A percentile compares a stretch with the other conserved stretches of the same genome.
Evolutionary conservation across 169 alveolate genomes (phyloP).

Genomic region (Plasmodium chabaudi): DNA sequence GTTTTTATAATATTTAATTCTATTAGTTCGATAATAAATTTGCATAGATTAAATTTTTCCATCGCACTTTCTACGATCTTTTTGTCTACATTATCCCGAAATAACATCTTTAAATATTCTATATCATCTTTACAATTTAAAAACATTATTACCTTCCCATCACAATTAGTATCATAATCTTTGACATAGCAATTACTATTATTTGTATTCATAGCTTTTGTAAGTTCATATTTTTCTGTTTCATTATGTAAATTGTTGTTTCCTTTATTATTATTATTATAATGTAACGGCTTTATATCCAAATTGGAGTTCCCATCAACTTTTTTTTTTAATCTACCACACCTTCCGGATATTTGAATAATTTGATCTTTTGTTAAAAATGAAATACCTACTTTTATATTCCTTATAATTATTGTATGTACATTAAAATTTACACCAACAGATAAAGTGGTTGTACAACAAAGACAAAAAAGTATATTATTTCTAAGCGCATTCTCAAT

Average conservation of each 20-base stretch:
- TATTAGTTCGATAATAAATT: conserved; percentile 41
- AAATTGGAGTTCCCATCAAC: not conserved
- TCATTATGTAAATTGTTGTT: not conserved
- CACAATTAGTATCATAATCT: conserved; percentile 56
- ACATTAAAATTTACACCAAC: conserved; percentile 66
- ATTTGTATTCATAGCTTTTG: not conserved
- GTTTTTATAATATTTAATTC: conserved; percentile 47
- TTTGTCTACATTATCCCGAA: not conserved
- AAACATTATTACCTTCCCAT: conserved; percentile 60
- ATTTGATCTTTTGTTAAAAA: conserved; percentile 45
- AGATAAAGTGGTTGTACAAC: conserved; percentile 72
- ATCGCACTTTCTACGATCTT: conserved; percentile 10
- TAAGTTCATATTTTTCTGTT: not conserved
- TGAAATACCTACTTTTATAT: conserved; percentile 22
- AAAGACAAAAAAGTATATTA: conserved; percentile 54
- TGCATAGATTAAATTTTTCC: conserved; percentile 33
- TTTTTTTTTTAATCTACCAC: conserved; percentile 44
- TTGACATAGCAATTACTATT: not conserved
- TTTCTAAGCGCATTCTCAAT: conserved; percentile 44
- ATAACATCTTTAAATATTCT: conserved; percentile 21
- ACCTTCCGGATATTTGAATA: conserved; percentile 61
- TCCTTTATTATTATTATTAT: not conserved
- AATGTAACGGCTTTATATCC: not conserved
- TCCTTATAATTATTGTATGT: conserved; percentile 49
- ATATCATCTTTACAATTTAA: conserved; percentile 1